Evolutionary conservation across 768 basidiomycete species (phyloP).

Genomic region (Trametes cubensis): DNA sequence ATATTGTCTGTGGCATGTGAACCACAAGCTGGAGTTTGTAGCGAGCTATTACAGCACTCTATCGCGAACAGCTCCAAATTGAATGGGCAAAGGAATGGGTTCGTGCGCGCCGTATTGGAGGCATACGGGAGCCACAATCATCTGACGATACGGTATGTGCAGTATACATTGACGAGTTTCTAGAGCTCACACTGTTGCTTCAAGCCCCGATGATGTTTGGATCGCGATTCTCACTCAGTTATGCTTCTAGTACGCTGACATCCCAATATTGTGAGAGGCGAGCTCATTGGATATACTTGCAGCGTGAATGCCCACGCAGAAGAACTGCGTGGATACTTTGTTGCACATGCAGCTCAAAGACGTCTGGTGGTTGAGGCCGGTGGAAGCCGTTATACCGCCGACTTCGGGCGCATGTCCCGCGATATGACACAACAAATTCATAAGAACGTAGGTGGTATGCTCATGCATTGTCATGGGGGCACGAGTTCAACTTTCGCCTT

Average conservation of each 20-base stretch:
- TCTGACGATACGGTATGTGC: constrained; percentile 9
- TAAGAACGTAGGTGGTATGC: constrained; percentile 14
- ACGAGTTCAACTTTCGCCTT: background rate
- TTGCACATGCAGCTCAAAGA: constrained; percentile 38
- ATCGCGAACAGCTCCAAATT: background rate
- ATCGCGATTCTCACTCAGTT: constrained; percentile 44
- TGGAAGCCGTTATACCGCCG: constrained; percentile 21
- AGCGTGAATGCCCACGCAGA: constrained; percentile 36
- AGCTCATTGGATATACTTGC: background rate
- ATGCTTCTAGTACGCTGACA: constrained; percentile 32
- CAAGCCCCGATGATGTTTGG: constrained; percentile 55
- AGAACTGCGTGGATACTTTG: constrained; percentile 38
- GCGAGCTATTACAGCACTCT: background rate
- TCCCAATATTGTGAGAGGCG: background rate
- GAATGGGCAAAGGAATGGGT: background rate
- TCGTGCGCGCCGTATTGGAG: constrained; percentile 5
- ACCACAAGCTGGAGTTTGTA: no score
- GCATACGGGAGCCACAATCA: constrained; percentile 10
- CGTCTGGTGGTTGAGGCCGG: no score
- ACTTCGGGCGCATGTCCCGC: constrained; percentile 37
- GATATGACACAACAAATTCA: constrained; percentile 33
- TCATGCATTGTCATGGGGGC: no score
- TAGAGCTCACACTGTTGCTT: constrained; percentile 26
- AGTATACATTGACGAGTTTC: no score
- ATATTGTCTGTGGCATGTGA: no score